These are phyloP conservation scores for Phialemoniopsis sp. DNA, from an alignment of 2,329 filamentous ascomycete species.

Conservation along the genomic window DNA sequence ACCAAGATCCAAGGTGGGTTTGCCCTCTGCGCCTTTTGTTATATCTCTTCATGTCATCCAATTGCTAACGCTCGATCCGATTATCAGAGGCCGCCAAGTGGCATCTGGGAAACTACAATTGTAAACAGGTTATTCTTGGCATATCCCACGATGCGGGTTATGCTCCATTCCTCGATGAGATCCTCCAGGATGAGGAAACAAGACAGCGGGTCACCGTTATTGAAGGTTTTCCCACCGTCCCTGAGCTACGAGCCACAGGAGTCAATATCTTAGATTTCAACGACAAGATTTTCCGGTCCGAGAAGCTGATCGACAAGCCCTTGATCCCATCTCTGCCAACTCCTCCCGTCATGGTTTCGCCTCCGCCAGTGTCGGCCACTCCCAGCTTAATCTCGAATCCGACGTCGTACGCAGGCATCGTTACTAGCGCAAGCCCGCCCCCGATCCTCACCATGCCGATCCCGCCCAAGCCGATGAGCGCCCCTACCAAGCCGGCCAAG, in stretches of 20 bases:
- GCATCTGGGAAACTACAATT: constrained; percentile 57
- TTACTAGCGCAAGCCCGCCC: constrained; percentile 27
- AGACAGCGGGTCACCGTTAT: constrained; percentile 46
- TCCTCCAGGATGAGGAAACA: constrained; percentile 38
- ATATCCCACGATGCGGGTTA: constrained; percentile 60
- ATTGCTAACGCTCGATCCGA: not conserved
- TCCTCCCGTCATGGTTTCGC: constrained; percentile 3
- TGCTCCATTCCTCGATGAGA: constrained; percentile 53
- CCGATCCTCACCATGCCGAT: constrained; percentile 32
- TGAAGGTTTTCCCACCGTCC: constrained; percentile 47
- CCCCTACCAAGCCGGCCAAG: constrained; percentile 12
- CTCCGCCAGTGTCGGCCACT: constrained; percentile 5
- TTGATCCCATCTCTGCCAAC: constrained; percentile 7
- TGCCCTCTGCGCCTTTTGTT: no score
- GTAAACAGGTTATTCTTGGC: constrained; percentile 57
- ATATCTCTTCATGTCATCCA: not conserved
- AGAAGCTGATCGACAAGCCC: constrained; percentile 41
- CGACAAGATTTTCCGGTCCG: constrained; percentile 45
- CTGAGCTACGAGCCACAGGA: constrained; percentile 42
- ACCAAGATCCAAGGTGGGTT: constrained; percentile 55
- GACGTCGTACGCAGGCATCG: constrained; percentile 35
- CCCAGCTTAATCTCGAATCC: constrained; percentile 16
- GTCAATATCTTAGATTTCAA: constrained; percentile 42
- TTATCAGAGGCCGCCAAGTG: constrained; percentile 44
- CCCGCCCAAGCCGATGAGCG: constrained; percentile 14